Evolutionary conservation across 805 yeast species (phyloP).

Genomic region (Candida tallmaniae): DNA sequence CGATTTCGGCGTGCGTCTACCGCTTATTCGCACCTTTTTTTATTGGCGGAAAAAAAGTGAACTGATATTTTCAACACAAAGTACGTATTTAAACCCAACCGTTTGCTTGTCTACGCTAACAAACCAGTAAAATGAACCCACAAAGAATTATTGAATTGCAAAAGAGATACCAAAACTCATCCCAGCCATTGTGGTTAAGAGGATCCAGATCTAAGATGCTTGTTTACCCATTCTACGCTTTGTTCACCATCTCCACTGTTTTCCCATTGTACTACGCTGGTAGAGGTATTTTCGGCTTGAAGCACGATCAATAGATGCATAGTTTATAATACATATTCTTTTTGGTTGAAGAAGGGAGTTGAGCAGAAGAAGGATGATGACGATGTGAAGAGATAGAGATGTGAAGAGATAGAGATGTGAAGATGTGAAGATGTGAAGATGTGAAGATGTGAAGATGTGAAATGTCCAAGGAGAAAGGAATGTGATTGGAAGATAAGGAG

Average conservation of each 20-base stretch:
- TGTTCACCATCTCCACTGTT: slow-evolving; percentile 61
- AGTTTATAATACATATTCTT: too few relatives aligned
- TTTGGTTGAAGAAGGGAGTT: too few relatives aligned
- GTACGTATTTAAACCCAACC: slow-evolving; percentile 1
- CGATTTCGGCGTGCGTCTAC: too few relatives aligned
- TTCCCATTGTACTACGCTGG: slow-evolving; percentile 66
- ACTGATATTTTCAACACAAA: slow-evolving; percentile 13
- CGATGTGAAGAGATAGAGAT: too few relatives aligned
- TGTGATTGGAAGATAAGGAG: too few relatives aligned
- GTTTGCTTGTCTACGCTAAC: not conserved
- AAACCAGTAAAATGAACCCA: slow-evolving; percentile 22
- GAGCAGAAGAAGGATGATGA: too few relatives aligned
- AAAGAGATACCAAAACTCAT: slow-evolving; percentile 40
- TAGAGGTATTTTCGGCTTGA: slow-evolving; percentile 68
- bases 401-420: too few relatives aligned
- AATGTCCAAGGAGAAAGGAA: too few relatives aligned
- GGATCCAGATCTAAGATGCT: slow-evolving; percentile 54
- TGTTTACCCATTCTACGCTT: slow-evolving; percentile 75
- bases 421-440: too few relatives aligned
- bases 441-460: too few relatives aligned
- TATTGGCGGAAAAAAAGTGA: slow-evolving; percentile 14
- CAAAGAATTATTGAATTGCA: slow-evolving; percentile 45
- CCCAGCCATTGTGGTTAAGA: slow-evolving; percentile 42
- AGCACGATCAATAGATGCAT: slow-evolving; percentile 29
- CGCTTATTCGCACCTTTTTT: slow-evolving; percentile 6